Conservation (phyloP, 1,284 basidiomycete species). For the Cutaneotrichosporon sp. region DNA sequence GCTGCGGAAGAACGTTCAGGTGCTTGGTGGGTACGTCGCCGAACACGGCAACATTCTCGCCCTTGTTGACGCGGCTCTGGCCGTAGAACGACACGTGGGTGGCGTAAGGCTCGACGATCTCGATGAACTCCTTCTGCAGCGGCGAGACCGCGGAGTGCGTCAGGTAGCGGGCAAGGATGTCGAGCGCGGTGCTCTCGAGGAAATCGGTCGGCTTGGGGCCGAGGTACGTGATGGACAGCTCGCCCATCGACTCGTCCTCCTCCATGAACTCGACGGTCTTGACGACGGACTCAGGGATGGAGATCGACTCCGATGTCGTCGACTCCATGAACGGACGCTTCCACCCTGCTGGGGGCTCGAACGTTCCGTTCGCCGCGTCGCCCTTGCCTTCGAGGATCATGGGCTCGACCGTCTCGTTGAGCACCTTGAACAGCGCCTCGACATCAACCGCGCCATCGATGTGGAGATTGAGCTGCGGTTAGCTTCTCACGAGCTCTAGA, state of each 20-base stretch:
- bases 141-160: constrained; percentile 85
- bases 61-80: constrained; percentile 67
- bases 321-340: constrained; percentile 93
- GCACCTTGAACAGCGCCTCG: constrained; percentile 58
- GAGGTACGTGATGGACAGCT: constrained; percentile 72
- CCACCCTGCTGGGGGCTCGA: constrained; percentile 65
- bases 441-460: constrained; percentile 54
- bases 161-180: constrained; percentile 80
- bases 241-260: constrained; percentile 91
- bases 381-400: constrained; percentile 54
- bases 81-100: constrained; percentile 81
- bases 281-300: constrained; percentile 56
- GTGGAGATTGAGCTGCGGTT: constrained; percentile 43
- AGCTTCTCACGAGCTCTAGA: not conserved
- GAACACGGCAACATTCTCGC: constrained; percentile 71
- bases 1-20: constrained; percentile 65
- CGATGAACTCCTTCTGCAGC: constrained; percentile 87
- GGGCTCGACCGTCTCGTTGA: constrained; percentile 78
- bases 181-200: constrained; percentile 74
- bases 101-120: constrained; percentile 83
- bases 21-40: constrained; percentile 79
- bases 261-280: constrained; percentile 88
- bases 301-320: constrained; percentile 60
- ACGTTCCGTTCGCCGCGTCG: not conserved
- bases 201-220: constrained; percentile 72